phyloP scores from a whole-genome alignment of 441 rosid species.

The Pelargonium australe region DNA sequence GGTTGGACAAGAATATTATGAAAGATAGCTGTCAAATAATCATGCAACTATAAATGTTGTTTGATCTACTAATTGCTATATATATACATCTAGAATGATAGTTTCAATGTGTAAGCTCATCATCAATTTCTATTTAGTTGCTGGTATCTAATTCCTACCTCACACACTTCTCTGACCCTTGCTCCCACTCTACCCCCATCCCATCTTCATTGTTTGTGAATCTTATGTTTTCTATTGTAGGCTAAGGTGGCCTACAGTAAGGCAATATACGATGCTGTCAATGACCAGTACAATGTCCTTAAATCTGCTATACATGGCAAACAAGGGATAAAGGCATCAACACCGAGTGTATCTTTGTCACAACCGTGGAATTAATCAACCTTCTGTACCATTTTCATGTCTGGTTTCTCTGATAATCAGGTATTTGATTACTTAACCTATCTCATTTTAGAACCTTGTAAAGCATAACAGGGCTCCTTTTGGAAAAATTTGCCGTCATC shows the following conservation, averaged over 20 bases:
- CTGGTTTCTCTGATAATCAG: conserved; percentile 16
- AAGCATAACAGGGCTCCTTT: neutral
- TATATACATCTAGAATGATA: neutral
- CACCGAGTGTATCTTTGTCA: conserved; percentile 51
- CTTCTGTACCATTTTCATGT: conserved; percentile 12
- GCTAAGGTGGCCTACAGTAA: conserved; percentile 55
- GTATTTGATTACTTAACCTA: conserved; percentile 15
- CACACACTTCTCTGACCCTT: neutral
- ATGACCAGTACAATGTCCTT: conserved; percentile 60
- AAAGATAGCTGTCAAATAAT: neutral
- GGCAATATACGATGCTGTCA: conserved; percentile 49
- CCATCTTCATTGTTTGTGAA: conserved; percentile 16
- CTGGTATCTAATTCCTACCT: neutral
- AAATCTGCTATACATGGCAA: conserved; percentile 56
- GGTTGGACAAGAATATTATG: neutral
- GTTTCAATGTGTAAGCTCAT: neutral
- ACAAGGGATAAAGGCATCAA: conserved; percentile 59
- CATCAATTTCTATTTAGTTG: neutral
- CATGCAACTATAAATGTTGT: neutral
- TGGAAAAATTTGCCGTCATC: neutral
- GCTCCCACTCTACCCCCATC: neutral
- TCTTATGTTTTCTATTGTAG: conserved; percentile 33
- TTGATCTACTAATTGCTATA: conserved; percentile 3
- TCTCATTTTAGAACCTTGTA: neutral
- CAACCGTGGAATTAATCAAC: conserved; percentile 64